A percentile compares a stretch with the other conserved stretches of the same genome.
Evolutionary conservation across 805 yeast genomes (phyloP).

Genomic region (Saccharomycopsis capsularis): DNA sequence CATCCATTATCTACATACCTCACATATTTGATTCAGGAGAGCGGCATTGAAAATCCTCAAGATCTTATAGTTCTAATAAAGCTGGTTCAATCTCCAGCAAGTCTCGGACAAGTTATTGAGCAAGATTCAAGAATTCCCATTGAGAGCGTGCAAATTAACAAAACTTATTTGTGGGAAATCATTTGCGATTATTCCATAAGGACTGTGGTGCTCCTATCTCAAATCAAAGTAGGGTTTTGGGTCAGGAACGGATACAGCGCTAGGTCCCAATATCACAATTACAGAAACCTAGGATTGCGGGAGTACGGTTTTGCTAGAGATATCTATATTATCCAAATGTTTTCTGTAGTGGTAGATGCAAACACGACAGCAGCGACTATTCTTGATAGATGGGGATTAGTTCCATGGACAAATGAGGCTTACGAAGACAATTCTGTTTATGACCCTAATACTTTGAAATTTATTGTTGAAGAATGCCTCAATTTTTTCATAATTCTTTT

Average conservation of each 20-base stretch:
- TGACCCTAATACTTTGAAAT: constrained; percentile 37
- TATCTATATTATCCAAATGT: constrained; percentile 58
- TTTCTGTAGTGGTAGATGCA: constrained; percentile 50
- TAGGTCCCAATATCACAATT: constrained; percentile 70
- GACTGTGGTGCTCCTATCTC: constrained; percentile 70
- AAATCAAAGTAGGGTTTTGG: constrained; percentile 87
- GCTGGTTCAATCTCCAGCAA: neutral
- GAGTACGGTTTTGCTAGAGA: constrained; percentile 82
- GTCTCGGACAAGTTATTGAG: neutral
- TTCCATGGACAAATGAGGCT: constrained; percentile 44
- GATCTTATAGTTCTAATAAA: constrained; percentile 19
- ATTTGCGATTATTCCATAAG: constrained; percentile 55
- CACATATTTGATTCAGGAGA: constrained; percentile 61
- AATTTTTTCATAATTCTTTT: constrained; percentile 15
- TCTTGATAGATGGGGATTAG: constrained; percentile 63
- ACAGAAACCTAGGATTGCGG: constrained; percentile 68
- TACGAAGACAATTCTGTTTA: constrained; percentile 35
- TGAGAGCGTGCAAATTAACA: neutral
- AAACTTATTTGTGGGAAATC: constrained; percentile 7
- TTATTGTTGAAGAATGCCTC: constrained; percentile 75
- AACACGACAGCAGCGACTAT: constrained; percentile 40
- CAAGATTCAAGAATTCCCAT: neutral
- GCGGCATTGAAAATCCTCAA: constrained; percentile 24
- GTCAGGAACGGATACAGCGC: constrained; percentile 87
- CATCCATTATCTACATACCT: constrained; percentile 76